These are phyloP conservation scores for Fusarium sp. DNA, from an alignment of 2,329 filamentous ascomycete genomes.

Conservation along the genomic window DNA sequence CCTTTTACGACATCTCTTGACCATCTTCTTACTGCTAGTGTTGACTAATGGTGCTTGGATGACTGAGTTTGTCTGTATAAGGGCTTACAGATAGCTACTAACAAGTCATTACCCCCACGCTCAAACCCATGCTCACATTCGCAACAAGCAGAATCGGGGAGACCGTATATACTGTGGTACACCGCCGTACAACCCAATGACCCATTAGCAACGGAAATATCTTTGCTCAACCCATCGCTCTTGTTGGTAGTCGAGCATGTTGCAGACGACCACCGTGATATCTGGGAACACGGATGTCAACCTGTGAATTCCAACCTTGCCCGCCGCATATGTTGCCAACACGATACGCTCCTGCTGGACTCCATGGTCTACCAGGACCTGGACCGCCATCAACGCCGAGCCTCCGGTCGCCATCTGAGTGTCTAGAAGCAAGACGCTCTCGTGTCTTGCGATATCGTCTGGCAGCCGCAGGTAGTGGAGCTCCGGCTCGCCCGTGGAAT, in stretches of 20 bases:
- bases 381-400: constrained; percentile 89
- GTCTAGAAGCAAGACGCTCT: constrained; percentile 87
- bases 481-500: constrained; percentile 88
- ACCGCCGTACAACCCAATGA: not conserved
- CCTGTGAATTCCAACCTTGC: constrained; percentile 84
- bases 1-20: constrained; percentile 7
- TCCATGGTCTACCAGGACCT: constrained; percentile 94
- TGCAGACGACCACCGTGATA: constrained; percentile 87
- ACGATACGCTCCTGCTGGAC: constrained; percentile 87
- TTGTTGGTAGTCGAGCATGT: constrained; percentile 84
- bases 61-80: not conserved
- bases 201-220: constrained; percentile 83
- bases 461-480: constrained; percentile 89
- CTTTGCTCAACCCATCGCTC: constrained; percentile 89
- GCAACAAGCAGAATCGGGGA: not conserved
- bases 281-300: constrained; percentile 90
- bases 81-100: not conserved
- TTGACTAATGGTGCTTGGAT: constrained; percentile 8
- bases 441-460: constrained; percentile 76
- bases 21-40: constrained; percentile 4
- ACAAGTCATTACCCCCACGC: not conserved
- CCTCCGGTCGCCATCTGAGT: constrained; percentile 96
- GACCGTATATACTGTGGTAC: constrained; percentile 22
- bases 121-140: not conserved
- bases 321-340: constrained; percentile 92